Evolutionary conservation across 1,139 yeast species (phyloP), one percentile per base, ranked within the genome.

Genomic region (Blastobotrys elegans): DNA sequence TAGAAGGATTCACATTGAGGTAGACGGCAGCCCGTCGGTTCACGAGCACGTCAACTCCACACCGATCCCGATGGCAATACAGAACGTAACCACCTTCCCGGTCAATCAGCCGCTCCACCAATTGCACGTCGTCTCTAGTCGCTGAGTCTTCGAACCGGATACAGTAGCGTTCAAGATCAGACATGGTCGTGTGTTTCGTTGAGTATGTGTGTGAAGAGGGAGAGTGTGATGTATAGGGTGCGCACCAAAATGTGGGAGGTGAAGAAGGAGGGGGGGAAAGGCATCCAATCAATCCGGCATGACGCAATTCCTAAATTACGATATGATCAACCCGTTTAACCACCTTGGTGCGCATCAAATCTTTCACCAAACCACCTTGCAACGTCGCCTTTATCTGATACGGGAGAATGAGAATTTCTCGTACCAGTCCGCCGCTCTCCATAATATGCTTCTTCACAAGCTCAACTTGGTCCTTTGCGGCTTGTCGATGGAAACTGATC

Each of bases 1-100:
- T 35, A 21, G 27, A 27, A 2, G 48, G 48, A 34, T 39, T 33
- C n/a, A 45, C 48, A 17, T 33, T 39, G 21, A 45, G 27, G 22
- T 45, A 45, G n/a, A 45, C 48, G 17, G 36, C 44, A 2, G 48
- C 48, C n/a, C 48, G 44, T 8, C 44, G 30, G 27, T 40, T 39
- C 30, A 45, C 32, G 44, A 45, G 17, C 20, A 40, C 48, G 24
- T 45, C 48, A n/a, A 40, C 27, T 3, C 48, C 48, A 13, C 21
- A 14, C 14, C 16, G 37, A 20, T 33, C 43, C 13, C 35, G 14
- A 18, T 45, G 48, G 24, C 31, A 36, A 18, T 45, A 45, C 14
- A 40, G 34, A 14, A 45, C 20, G 21, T 27, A 29, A 27, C 48
- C 48, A 7, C 44, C 48, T 20, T 45, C 48, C 10, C 48, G 40